A percentile compares a stretch with the other conserved stretches of the same genome.
Evolutionary conservation across 2,329 filamentous ascomycete species (phyloP).

Genomic region (Aureobasidium leucospermi): DNA sequence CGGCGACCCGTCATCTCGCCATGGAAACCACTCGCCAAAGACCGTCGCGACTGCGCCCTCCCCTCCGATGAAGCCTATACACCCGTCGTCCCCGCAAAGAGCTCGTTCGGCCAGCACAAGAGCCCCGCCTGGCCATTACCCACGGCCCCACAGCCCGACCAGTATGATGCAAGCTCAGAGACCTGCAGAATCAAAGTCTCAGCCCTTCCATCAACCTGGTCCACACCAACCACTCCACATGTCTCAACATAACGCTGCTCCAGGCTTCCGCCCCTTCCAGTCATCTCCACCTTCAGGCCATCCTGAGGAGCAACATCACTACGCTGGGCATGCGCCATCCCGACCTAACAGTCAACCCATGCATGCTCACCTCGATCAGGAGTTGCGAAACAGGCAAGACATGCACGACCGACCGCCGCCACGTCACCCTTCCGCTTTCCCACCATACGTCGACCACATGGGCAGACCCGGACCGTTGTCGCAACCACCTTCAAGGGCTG

Average conservation of each 20-base stretch:
- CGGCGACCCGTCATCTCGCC: slow-evolving; percentile 23
- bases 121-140: slow-evolving; percentile 21
- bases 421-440: slow-evolving; percentile 1
- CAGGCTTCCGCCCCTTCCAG: slow-evolving; percentile 26
- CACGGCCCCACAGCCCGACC: slow-evolving; percentile 22
- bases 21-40: slow-evolving; percentile 26
- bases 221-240: slow-evolving; percentile 6
- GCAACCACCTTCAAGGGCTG: slow-evolving; percentile 4
- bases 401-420: slow-evolving; percentile 1
- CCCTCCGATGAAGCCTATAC: slow-evolving; percentile 35
- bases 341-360: slow-evolving; percentile 30
- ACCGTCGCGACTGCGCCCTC: slow-evolving; percentile 21
- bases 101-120: slow-evolving; percentile 31
- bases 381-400: slow-evolving; percentile 13
- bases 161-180: not conserved
- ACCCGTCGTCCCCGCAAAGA: slow-evolving; percentile 39
- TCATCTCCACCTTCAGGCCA: slow-evolving; percentile 25
- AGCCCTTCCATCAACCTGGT: slow-evolving; percentile 2
- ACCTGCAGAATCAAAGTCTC: slow-evolving; percentile 5
- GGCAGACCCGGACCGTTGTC: not conserved
- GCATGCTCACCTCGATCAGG: slow-evolving; percentile 15
- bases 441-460: slow-evolving; percentile 2
- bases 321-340: slow-evolving; percentile 12
- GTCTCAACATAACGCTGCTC: slow-evolving; percentile 17
- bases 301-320: slow-evolving; percentile 9